Evolutionary conservation across 2,329 filamentous ascomycete genomes (phyloP).

Genomic region (Diaporthe nobilis): DNA sequence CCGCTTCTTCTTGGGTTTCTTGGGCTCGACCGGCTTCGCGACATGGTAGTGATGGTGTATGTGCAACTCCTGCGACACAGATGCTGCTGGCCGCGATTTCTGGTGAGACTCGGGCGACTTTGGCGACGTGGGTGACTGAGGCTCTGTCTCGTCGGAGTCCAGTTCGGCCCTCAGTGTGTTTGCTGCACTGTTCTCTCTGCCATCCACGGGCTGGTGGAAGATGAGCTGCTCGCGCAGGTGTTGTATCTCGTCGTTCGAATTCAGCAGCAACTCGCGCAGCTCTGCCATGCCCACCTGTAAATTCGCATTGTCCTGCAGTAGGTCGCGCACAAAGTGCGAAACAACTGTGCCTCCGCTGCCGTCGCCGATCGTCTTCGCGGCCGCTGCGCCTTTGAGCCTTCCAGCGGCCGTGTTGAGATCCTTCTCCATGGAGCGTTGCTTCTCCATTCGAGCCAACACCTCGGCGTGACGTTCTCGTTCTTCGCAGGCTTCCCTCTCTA

Average conservation of each 20-base stretch:
- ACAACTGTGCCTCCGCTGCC: constrained; percentile 79
- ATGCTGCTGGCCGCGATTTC: constrained; percentile 49
- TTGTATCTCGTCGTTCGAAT: constrained; percentile 95
- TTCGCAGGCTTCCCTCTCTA: constrained; percentile 85
- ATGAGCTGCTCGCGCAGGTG: constrained; percentile 84
- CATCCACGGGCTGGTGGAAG: constrained; percentile 79
- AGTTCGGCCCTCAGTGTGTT: constrained; percentile 81
- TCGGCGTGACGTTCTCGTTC: constrained; percentile 88
- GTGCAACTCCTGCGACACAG: constrained; percentile 81
- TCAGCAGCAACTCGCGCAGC: constrained; percentile 89
- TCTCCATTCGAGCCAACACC: constrained; percentile 85
- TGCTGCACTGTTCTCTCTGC: constrained; percentile 55
- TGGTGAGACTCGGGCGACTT: constrained; percentile 37
- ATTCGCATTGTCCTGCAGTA: constrained; percentile 94
- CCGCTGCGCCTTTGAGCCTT: constrained; percentile 85
- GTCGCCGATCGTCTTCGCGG: constrained; percentile 73
- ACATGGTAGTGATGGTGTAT: constrained; percentile 96
- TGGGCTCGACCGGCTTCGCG: constrained; percentile 71
- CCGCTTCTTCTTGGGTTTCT: constrained; percentile 77
- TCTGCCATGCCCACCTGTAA: constrained; percentile 93
- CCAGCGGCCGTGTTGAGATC: constrained; percentile 86
- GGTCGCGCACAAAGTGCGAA: constrained; percentile 96
- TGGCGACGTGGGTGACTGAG: constrained; percentile 48
- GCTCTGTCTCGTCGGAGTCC: constrained; percentile 57
- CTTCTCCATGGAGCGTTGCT: constrained; percentile 84